phyloP scores from a whole-genome alignment of 2,329 filamentous ascomycete species.

The Leptodontidium sp. region DNA sequence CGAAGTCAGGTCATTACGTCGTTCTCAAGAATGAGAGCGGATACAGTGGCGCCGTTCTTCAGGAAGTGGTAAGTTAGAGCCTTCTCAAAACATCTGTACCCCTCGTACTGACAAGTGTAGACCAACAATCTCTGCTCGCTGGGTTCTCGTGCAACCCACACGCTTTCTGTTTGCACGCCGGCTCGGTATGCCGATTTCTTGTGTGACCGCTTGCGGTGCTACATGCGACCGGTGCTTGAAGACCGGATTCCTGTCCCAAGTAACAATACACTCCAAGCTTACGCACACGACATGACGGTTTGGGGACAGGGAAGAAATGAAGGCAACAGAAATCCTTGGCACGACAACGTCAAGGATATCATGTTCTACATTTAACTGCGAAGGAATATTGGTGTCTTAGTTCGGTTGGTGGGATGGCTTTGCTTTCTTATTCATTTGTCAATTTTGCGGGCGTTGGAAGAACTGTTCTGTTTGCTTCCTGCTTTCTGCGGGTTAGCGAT shows the following conservation, averaged over 20 bases:
- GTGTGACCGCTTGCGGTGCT: conserved; percentile 76
- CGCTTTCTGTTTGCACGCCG: conserved; percentile 83
- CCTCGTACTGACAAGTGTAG: conserved; percentile 43
- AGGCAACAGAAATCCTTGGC: conserved; percentile 41
- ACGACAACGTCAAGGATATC: conserved; percentile 42
- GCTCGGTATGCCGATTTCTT: conserved; percentile 90
- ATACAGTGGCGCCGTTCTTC: conserved; percentile 65
- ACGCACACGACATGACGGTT: background rate
- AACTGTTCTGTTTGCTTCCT: too few relatives aligned
- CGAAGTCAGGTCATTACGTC: conserved; percentile 81
- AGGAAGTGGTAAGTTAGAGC: conserved; percentile 52
- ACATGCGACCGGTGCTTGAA: conserved; percentile 49
- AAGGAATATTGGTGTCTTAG: background rate
- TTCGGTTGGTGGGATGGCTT: too few relatives aligned
- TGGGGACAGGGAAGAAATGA: background rate
- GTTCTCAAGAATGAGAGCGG: conserved; percentile 74
- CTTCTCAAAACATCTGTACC: conserved; percentile 43
- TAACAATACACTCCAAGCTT: background rate
- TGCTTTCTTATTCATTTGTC: too few relatives aligned
- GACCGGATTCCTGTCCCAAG: background rate
- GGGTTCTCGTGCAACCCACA: conserved; percentile 77
- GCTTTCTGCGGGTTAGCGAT: too few relatives aligned
- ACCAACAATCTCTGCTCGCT: conserved; percentile 83
- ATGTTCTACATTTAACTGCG: conserved; percentile 50
- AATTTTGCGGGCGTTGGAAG: too few relatives aligned